Evolutionary conservation across 495 filamentous ascomycete species (phyloP).

Genomic region (Aspergillus asperescens): DNA sequence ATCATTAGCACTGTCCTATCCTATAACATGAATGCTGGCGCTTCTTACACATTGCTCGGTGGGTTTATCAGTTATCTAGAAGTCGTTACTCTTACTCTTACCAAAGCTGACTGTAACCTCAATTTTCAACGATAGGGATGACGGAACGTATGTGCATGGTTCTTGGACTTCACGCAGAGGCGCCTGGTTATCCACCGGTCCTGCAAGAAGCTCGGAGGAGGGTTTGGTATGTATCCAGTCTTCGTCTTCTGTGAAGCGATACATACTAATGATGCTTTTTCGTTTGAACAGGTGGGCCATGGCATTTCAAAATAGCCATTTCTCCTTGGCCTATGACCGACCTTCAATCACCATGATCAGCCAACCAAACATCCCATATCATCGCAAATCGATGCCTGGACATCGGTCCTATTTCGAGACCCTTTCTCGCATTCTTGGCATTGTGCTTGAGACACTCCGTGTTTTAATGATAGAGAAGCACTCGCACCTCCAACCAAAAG

Average conservation of each 20-base stretch:
- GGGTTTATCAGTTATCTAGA: constrained; percentile 14
- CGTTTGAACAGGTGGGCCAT: constrained; percentile 45
- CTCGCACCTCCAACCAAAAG: constrained; percentile 35
- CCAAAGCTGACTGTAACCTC: constrained; percentile 4
- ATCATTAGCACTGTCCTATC: constrained; percentile 57
- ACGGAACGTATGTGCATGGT: constrained; percentile 55
- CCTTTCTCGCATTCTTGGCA: constrained; percentile 49
- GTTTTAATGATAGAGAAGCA: constrained; percentile 42
- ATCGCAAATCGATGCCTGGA: constrained; percentile 44
- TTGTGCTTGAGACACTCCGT: constrained; percentile 52
- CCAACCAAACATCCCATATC: constrained; percentile 47
- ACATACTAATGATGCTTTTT: neutral
- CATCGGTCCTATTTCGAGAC: constrained; percentile 50
- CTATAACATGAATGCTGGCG: constrained; percentile 61
- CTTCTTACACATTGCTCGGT: constrained; percentile 56
- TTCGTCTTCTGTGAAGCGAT: neutral
- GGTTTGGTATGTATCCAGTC: constrained; percentile 32
- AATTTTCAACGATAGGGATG: constrained; percentile 39
- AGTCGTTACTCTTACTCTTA: too few species aligned
- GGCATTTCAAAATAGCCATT: constrained; percentile 57
- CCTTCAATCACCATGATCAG: constrained; percentile 50
- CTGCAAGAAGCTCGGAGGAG: constrained; percentile 34
- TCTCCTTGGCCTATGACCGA: constrained; percentile 57
- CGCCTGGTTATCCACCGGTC: constrained; percentile 39
- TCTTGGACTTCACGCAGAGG: constrained; percentile 52